phyloP scores from a whole-genome alignment of 2,329 filamentous ascomycete species.

The Cordyceps militaris region DNA sequence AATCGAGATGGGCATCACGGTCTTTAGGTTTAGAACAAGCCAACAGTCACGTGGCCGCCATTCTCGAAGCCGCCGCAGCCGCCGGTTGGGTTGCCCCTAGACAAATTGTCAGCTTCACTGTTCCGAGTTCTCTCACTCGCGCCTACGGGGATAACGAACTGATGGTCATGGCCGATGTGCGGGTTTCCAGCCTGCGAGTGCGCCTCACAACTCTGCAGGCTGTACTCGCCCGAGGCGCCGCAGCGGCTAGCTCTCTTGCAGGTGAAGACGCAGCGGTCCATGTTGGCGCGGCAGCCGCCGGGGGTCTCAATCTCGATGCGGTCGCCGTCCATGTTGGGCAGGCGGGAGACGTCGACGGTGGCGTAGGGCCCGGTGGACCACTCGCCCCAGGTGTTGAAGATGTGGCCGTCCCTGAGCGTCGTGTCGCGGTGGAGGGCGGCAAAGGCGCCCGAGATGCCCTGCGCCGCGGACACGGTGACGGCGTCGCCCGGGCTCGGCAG shows the following conservation, averaged over 20 bases:
- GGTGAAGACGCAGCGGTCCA: conserved; percentile 35
- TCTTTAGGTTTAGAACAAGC: background rate
- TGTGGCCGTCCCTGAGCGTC: conserved; percentile 34
- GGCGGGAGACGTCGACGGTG: conserved; percentile 35
- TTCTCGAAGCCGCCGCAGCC: conserved; percentile 25
- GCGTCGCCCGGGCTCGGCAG: conserved; percentile 26
- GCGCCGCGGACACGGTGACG: conserved; percentile 31
- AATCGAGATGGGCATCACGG: background rate
- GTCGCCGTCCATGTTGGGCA: conserved; percentile 38
- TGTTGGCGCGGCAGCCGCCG: conserved; percentile 33
- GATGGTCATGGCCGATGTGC: conserved; percentile 17
- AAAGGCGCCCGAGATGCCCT: conserved; percentile 32
- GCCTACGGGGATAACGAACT: background rate
- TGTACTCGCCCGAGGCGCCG: conserved; percentile 27
- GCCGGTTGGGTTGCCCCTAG: conserved; percentile 20
- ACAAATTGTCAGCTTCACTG: background rate
- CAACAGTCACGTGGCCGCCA: conserved; percentile 16
- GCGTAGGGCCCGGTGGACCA: conserved; percentile 31
- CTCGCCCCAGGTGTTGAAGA: conserved; percentile 38
- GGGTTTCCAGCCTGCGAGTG: conserved; percentile 21
- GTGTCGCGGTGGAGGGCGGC: conserved; percentile 31
- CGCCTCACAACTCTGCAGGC: conserved; percentile 28
- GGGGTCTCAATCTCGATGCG: conserved; percentile 27
- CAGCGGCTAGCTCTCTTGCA: conserved; percentile 31
- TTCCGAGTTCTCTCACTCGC: no score